These are phyloP conservation scores for Acanthamoeba healyi DNA, from an alignment of 208 protist genomes.

Conservation along the genomic window DNA sequence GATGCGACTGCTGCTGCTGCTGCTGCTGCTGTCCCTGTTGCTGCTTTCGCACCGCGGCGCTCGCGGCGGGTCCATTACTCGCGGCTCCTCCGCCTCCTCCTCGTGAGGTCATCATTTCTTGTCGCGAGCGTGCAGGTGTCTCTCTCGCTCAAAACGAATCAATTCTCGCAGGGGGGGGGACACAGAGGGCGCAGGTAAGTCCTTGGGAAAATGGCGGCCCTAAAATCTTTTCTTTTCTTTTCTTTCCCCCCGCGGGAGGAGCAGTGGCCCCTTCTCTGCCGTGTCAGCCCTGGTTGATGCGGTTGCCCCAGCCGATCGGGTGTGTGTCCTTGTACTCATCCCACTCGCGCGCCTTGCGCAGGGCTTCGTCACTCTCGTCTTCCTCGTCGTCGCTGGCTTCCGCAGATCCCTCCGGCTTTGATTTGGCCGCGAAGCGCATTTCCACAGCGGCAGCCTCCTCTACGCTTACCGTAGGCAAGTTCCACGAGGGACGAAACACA, in stretches of 20 bases:
- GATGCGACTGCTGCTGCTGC: not conserved
- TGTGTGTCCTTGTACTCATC: conserved; percentile 39
- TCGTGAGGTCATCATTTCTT: not conserved
- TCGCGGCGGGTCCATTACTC: not conserved
- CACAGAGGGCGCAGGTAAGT: no score
- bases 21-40: conserved; percentile 24
- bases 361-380: not conserved
- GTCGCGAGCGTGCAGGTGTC: not conserved
- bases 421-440: conserved; percentile 19
- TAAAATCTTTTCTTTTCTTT: no score
- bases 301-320: not conserved
- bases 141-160: no score
- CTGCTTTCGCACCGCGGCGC: not conserved
- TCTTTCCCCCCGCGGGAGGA: no score
- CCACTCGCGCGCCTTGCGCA: not conserved
- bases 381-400: not conserved
- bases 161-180: no score
- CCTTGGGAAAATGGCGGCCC: no score
- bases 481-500: conserved; percentile 20
- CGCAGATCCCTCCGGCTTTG: not conserved
- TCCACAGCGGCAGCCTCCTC: not conserved
- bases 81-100: not conserved
- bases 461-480: not conserved
- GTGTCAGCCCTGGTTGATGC: conserved; percentile 13
- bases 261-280: no score